Conservation (phyloP, 2,329 filamentous ascomycete genomes). For the Coniochaeta hoffmannii region DNA sequence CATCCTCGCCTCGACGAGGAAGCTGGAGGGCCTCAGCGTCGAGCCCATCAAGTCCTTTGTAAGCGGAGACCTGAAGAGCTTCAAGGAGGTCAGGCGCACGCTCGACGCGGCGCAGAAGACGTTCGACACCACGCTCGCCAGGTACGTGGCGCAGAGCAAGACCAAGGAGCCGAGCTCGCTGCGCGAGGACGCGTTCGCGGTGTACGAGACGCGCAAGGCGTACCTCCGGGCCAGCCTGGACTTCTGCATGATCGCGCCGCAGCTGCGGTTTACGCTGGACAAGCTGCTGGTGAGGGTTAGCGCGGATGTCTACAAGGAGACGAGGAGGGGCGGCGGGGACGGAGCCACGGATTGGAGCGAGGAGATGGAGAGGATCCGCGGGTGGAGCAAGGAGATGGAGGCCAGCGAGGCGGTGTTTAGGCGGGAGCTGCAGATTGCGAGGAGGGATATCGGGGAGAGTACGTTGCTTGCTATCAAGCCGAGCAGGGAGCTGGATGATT, state of each 20-base stretch:
- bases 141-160: conserved; percentile 81
- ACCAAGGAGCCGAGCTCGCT: conserved; percentile 88
- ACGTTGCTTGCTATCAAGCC: conserved; percentile 67
- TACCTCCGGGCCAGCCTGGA: conserved; percentile 93
- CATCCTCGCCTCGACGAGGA: conserved; percentile 65
- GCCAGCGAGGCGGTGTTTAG: conserved; percentile 76
- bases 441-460: conserved; percentile 74
- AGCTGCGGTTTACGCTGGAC: conserved; percentile 77
- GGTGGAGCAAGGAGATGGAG: conserved; percentile 95
- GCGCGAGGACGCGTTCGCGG: conserved; percentile 89
- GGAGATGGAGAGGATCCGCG: conserved; percentile 86
- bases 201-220: conserved; percentile 84
- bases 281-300: conserved; percentile 80
- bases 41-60: conserved; percentile 80
- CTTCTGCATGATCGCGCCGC: conserved; percentile 81
- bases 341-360: conserved; percentile 57
- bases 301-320: conserved; percentile 80
- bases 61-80: conserved; percentile 68
- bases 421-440: conserved; percentile 69
- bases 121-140: conserved; percentile 73
- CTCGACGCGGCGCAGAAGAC: conserved; percentile 76
- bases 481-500: conserved; percentile 88
- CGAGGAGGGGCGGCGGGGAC: conserved; percentile 62
- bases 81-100: conserved; percentile 74
- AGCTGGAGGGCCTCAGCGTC: conserved; percentile 67